Percentiles rank a stretch among this genome's conserved stretches.
Conservation (phyloP, 768 basidiomycete species). For the Suillus tomentosus region DNA sequence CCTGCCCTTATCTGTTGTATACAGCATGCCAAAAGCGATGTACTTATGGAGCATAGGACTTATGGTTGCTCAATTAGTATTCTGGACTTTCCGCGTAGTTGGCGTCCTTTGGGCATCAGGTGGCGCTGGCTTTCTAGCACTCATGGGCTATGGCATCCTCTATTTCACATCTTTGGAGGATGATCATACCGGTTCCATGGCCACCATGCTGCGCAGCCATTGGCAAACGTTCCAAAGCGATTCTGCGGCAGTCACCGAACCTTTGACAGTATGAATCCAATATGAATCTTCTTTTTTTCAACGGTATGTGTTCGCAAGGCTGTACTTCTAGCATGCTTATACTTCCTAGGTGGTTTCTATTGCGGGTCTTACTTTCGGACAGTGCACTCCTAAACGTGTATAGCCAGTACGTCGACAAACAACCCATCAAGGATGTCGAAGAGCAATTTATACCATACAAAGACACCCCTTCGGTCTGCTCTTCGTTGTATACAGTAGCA, state of each 20-base stretch:
- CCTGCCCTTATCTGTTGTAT: constrained; percentile 46
- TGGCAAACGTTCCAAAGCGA: background rate
- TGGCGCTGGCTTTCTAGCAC: background rate
- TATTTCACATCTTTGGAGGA: constrained; percentile 2
- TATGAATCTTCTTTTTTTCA: background rate
- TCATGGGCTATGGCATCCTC: background rate
- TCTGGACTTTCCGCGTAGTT: constrained; percentile 10
- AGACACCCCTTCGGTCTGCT: no score
- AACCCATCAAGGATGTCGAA: background rate
- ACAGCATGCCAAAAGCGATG: constrained; percentile 49
- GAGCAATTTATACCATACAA: background rate
- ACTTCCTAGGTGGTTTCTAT: background rate
- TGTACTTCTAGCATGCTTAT: background rate
- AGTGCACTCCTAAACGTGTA: background rate
- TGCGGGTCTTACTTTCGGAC: background rate
- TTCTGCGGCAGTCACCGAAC: background rate
- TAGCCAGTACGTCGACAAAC: background rate
- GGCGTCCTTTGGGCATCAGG: constrained; percentile 1
- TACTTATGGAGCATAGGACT: constrained; percentile 45
- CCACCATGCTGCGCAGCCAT: background rate
- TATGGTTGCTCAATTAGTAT: constrained; percentile 23
- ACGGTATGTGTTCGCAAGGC: background rate
- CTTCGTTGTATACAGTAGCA: no score
- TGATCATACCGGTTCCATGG: background rate
- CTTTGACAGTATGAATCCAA: background rate